Evolutionary conservation across 1,284 basidiomycete genomes (phyloP), one percentile per base, ranked within the genome.

Genomic region (Leucoagaricus sp.): DNA sequence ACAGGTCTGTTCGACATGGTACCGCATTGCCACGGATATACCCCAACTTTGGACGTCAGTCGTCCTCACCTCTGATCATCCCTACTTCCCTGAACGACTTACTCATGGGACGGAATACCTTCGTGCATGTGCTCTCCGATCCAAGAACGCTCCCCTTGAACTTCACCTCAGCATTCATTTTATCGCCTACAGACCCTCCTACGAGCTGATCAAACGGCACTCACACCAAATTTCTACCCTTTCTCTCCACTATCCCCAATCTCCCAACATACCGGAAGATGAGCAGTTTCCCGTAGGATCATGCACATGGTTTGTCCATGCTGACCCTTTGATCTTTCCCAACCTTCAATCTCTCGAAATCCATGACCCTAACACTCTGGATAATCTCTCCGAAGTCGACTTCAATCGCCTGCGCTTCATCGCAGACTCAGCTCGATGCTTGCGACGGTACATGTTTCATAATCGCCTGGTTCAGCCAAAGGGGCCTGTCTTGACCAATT

Each of bases 31-130:
- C 28, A 54, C 62, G 15, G 50, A 58, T 2, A 64, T 47, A 19
- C 60, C 66, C 4, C 26, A 53, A 8, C 26, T 67, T n/a, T 67
- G 65, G 67, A 41, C 60, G n/a, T 25, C 50, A 61, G 49, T 40
- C 21, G 12, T 31, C 50, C 33, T 41, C 25, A 44, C 26, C 12
- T 12, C 15, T 28, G 15, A 41, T 19, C 10, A 7, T n/a, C 9
- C 25, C 7, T 28, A 15, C 15, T 4, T 15, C 9, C 28, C 19
- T 9, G 17, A 19, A 3, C 31, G 3, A 28, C n/a, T 31, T 4
- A 21, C 25, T 13, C 25, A 21, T 19, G 50, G 40, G 26, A 50
- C 34, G 13, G 49, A 50, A 26, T 50, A 38, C 17, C 36, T 40
- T 17, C 19, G 49, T 10, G 19, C 21, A n/a, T n/a, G 47, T 28